A percentile compares a stretch with the other conserved stretches of the same genome.
These are phyloP conservation scores for Suillus placidus DNA, from an alignment of 768 basidiomycete genomes.

Conservation along the genomic window DNA sequence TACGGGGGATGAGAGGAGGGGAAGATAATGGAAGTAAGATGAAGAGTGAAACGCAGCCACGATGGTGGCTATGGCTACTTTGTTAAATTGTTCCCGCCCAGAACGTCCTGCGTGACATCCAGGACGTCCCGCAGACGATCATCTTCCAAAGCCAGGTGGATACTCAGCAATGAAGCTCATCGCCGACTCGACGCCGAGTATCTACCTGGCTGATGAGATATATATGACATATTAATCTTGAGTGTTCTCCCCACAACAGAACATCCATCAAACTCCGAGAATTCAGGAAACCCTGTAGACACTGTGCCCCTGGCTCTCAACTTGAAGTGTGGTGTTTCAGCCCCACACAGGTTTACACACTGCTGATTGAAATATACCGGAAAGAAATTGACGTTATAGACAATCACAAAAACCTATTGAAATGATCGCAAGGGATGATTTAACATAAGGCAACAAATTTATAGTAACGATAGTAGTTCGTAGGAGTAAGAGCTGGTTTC, in stretches of 20 bases:
- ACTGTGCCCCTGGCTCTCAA: conserved; percentile 14
- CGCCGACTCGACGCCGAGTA: too few species aligned
- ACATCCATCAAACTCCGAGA: background rate
- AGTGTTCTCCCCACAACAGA: conserved; percentile 16
- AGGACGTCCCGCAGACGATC: too few species aligned
- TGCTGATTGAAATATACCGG: too few species aligned
- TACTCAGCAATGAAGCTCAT: too few species aligned
- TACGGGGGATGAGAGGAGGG: background rate
- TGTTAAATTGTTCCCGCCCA: too few species aligned
- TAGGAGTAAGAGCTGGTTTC: background rate
- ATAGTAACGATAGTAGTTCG: background rate
- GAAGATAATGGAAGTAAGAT: too few species aligned
- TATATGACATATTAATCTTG: background rate
- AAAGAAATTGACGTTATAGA: too few species aligned
- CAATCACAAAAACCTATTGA: background rate
- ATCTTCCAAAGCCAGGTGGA: too few species aligned
- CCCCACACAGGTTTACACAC: conserved; percentile 10
- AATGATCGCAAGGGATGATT: background rate
- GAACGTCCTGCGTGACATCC: too few species aligned
- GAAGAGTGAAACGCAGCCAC: too few species aligned
- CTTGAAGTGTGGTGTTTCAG: conserved; percentile 18
- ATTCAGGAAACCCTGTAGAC: background rate
- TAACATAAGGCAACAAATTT: background rate
- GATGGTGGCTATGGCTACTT: too few species aligned
- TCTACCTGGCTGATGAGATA: background rate